Conservation (phyloP, 2,329 filamentous ascomycete species). For the Stagonosporopsis vannaccii region DNA sequence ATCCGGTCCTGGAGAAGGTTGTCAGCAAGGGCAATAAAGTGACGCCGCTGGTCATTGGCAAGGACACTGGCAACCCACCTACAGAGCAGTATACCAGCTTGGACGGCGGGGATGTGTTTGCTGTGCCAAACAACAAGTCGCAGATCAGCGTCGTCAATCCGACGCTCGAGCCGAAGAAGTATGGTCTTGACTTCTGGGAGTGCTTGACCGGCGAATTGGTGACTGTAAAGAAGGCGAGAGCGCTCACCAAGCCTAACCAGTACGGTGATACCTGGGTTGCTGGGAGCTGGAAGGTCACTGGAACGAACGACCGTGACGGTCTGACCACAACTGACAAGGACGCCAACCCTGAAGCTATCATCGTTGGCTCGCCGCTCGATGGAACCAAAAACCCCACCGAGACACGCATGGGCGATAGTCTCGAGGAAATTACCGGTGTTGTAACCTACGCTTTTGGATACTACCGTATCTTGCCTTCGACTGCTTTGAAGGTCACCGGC, state of each 20-base stretch:
- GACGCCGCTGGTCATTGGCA: constrained; percentile 66
- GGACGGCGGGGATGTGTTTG: constrained; percentile 71
- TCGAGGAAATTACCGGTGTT: constrained; percentile 73
- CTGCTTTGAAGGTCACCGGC: constrained; percentile 59
- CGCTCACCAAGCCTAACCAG: constrained; percentile 66
- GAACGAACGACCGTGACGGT: constrained; percentile 68
- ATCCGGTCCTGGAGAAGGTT: constrained; percentile 61
- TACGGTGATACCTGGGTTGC: constrained; percentile 75
- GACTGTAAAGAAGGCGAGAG: constrained; percentile 64
- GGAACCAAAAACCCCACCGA: constrained; percentile 66
- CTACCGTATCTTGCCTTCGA: constrained; percentile 72
- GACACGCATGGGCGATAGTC: constrained; percentile 69
- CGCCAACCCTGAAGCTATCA: constrained; percentile 73
- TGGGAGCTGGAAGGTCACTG: constrained; percentile 69
- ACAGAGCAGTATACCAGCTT: constrained; percentile 67
- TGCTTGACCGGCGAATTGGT: constrained; percentile 72
- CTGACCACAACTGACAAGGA: constrained; percentile 68
- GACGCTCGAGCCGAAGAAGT: constrained; percentile 64
- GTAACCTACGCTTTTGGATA: constrained; percentile 71
- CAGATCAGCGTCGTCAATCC: constrained; percentile 68
- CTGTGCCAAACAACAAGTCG: constrained; percentile 67
- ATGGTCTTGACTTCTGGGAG: constrained; percentile 79
- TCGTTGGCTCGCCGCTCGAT: constrained; percentile 71
- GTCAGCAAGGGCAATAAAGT: constrained; percentile 63
- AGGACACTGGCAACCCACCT: constrained; percentile 64